phyloP scores from a whole-genome alignment of 2,329 filamentous ascomycete species.

The Fusarium pseudograminearum region DNA sequence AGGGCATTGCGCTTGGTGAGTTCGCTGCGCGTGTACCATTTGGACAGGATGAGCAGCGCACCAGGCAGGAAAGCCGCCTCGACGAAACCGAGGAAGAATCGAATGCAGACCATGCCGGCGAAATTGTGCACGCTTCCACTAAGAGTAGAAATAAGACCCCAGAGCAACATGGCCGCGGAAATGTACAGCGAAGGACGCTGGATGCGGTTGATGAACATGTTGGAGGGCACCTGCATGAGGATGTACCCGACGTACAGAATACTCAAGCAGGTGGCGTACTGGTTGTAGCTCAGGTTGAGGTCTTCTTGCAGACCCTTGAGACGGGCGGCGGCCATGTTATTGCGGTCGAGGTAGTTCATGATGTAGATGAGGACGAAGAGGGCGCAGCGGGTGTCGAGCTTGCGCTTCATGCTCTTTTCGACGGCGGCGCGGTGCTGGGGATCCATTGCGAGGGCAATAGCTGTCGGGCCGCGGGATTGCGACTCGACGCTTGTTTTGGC shows the following conservation, averaged over 20 bases:
- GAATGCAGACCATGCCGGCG: slow-evolving; percentile 64
- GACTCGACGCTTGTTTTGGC: slow-evolving; percentile 39
- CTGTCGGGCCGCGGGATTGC: slow-evolving; percentile 17
- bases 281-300: slow-evolving; percentile 63
- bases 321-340: slow-evolving; percentile 75
- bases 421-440: slow-evolving; percentile 64
- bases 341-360: slow-evolving; percentile 76
- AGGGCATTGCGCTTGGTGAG: slow-evolving; percentile 67
- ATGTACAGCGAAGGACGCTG: slow-evolving; percentile 65
- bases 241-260: slow-evolving; percentile 77
- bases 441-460: slow-evolving; percentile 44
- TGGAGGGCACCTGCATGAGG: slow-evolving; percentile 71
- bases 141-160: slow-evolving; percentile 70
- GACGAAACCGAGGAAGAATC: slow-evolving; percentile 71
- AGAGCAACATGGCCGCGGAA: slow-evolving; percentile 64
- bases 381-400: slow-evolving; percentile 76
- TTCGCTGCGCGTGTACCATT: slow-evolving; percentile 75
- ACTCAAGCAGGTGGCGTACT: slow-evolving; percentile 73
- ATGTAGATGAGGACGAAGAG: slow-evolving; percentile 82
- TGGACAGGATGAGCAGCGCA: slow-evolving; percentile 71
- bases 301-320: slow-evolving; percentile 74
- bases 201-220: slow-evolving; percentile 69
- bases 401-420: slow-evolving; percentile 75
- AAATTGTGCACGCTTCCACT: slow-evolving; percentile 66
- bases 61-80: slow-evolving; percentile 75